These are phyloP conservation scores for Populus nigra DNA, from an alignment of 345 rosid genomes.

Conservation along the genomic window DNA sequence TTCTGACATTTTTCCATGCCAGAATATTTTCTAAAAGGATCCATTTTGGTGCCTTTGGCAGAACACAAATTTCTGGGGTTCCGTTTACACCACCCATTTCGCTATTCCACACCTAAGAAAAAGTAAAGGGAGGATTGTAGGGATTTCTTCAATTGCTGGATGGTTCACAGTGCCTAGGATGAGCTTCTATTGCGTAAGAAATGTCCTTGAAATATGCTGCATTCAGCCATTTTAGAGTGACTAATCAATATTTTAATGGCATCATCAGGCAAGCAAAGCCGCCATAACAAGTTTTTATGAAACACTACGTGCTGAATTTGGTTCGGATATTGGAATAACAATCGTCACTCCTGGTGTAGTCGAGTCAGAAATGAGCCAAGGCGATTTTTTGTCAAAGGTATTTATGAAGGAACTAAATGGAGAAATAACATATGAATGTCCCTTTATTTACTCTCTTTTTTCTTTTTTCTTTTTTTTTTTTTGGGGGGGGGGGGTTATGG, in stretches of 20 bases:
- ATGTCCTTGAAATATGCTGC: background rate
- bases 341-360: constrained; percentile 47
- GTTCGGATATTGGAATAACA: constrained; percentile 37
- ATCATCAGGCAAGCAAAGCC: constrained; percentile 58
- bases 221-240: background rate
- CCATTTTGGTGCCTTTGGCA: background rate
- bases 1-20: background rate
- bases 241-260: background rate
- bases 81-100: constrained; percentile 35
- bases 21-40: background rate
- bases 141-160: constrained; percentile 41
- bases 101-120: constrained; percentile 39
- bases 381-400: constrained; percentile 15
- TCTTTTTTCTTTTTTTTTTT: too few species aligned
- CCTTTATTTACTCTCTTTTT: too few species aligned
- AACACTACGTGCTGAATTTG: constrained; percentile 43
- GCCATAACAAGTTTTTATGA: constrained; percentile 48
- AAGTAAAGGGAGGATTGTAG: constrained; percentile 50
- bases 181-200: constrained; percentile 48
- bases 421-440: constrained; percentile 8
- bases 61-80: constrained; percentile 64
- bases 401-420: background rate
- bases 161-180: constrained; percentile 43
- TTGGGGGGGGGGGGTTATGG: too few species aligned
- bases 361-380: constrained; percentile 42